Evolutionary conservation across 306 rosid genomes (phyloP).

Genomic region (Lagenaria siceraria): DNA sequence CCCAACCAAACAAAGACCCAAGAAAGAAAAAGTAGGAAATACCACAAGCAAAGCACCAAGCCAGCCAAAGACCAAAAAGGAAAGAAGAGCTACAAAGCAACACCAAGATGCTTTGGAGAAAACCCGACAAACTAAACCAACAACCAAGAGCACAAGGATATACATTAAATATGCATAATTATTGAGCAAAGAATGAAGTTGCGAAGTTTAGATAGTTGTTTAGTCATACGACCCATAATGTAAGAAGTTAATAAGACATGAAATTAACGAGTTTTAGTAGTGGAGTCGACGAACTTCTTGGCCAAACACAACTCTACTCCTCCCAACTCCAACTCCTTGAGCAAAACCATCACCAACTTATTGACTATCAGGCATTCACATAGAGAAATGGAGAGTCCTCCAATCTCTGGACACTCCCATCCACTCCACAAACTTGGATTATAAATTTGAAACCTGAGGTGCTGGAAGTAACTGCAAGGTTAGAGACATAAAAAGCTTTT

Average conservation of each 20-base stretch:
- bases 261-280: no score
- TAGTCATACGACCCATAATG: no score
- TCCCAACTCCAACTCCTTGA: no score
- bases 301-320: no score
- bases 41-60: no score
- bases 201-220: no score
- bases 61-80: background rate
- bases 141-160: no score
- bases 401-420: constrained; percentile 54
- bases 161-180: no score
- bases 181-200: no score
- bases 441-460: constrained; percentile 38
- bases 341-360: background rate
- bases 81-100: background rate
- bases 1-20: background rate
- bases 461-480: constrained; percentile 31
- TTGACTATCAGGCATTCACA: constrained; percentile 24
- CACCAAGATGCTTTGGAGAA: background rate
- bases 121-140: background rate
- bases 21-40: background rate
- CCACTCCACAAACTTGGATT: constrained; percentile 51
- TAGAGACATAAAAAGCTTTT: constrained; percentile 50
- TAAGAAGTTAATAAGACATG: no score
- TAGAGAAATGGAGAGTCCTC: constrained; percentile 48
- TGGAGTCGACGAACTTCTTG: no score